phyloP scores from a whole-genome alignment of 768 basidiomycete species.

The Myochromella boudieri region DNA sequence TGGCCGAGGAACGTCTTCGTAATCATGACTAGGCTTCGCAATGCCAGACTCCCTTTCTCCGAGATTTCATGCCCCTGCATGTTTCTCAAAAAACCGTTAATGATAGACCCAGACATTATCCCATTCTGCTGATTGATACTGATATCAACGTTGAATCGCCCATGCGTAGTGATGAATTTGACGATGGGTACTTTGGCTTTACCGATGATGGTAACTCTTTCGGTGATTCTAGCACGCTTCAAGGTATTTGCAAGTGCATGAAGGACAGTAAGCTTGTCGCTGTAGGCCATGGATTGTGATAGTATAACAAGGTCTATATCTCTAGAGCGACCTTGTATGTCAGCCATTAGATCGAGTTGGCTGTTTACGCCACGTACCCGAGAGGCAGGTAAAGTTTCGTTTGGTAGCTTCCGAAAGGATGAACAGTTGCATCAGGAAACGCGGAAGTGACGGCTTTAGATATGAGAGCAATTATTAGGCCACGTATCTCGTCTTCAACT shows the following conservation, averaged over 20 bases:
- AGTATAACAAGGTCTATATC: conserved; percentile 95
- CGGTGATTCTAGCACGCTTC: conserved; percentile 70
- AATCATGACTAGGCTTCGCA: conserved; percentile 83
- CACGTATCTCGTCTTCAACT: conserved; percentile 82
- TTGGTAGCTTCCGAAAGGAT: conserved; percentile 90
- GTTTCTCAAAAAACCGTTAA: conserved; percentile 75
- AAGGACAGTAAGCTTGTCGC: conserved; percentile 67
- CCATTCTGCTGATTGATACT: conserved; percentile 92
- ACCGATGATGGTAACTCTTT: conserved; percentile 80
- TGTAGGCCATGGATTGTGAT: conserved; percentile 73
- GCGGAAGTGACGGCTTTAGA: conserved; percentile 56
- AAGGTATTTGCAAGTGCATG: conserved; percentile 77
- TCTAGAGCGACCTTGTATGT: conserved; percentile 38
- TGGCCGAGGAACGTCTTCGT: conserved; percentile 90
- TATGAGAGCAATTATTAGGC: conserved; percentile 70
- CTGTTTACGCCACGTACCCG: conserved; percentile 59
- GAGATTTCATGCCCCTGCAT: conserved; percentile 36
- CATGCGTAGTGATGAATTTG: conserved; percentile 86
- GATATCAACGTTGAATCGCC: conserved; percentile 88
- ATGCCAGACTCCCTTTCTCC: conserved; percentile 51
- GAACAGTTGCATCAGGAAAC: conserved; percentile 79
- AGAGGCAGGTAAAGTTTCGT: conserved; percentile 92
- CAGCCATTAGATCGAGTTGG: conserved; percentile 6
- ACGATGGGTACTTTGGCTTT: conserved; percentile 96
- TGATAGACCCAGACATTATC: conserved; percentile 71